Conservation (phyloP, 495 filamentous ascomycete genomes). For the Talaromyces liani region DNA sequence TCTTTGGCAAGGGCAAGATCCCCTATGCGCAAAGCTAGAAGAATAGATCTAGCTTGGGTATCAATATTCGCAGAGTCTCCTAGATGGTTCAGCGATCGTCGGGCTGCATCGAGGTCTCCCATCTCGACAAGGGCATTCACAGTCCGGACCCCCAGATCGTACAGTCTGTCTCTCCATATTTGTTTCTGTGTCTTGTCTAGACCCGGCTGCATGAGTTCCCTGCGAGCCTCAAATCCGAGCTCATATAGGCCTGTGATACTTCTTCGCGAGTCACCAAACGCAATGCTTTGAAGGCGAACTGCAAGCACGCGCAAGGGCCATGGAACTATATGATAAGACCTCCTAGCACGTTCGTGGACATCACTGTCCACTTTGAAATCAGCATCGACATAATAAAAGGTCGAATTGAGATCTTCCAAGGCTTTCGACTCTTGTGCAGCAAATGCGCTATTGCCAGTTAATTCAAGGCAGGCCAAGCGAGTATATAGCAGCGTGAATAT, state of each 20-base stretch:
- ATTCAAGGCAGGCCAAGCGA: conserved; percentile 73
- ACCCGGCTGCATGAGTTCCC: conserved; percentile 34
- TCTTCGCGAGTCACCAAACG: conserved; percentile 73
- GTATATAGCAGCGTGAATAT: conserved; percentile 78
- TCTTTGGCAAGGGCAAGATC: conserved; percentile 60
- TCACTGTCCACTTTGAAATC: conserved; percentile 14
- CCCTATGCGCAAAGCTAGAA: conserved; percentile 69
- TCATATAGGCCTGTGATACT: conserved; percentile 87
- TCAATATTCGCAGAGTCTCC: conserved; percentile 24
- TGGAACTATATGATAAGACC: conserved; percentile 57
- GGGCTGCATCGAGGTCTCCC: conserved; percentile 75
- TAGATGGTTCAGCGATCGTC: conserved; percentile 50
- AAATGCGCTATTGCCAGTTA: conserved; percentile 59
- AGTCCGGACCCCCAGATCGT: conserved; percentile 68
- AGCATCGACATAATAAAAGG: conserved; percentile 55
- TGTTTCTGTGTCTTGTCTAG: conserved; percentile 26
- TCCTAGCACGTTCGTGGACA: conserved; percentile 22
- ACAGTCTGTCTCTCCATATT: conserved; percentile 62
- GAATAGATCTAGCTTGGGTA: conserved; percentile 41
- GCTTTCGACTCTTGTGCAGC: conserved; percentile 82
- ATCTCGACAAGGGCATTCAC: conserved; percentile 83
- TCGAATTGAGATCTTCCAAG: conserved; percentile 69
- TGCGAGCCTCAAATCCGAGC: conserved; percentile 67
- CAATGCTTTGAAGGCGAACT: conserved; percentile 76
- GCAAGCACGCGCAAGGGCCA: conserved; percentile 81